A percentile compares a stretch with the other conserved stretches of the same genome.
Conservation (phyloP, 176 grass and related monocot genomes). For the Ananas comosus region DNA sequence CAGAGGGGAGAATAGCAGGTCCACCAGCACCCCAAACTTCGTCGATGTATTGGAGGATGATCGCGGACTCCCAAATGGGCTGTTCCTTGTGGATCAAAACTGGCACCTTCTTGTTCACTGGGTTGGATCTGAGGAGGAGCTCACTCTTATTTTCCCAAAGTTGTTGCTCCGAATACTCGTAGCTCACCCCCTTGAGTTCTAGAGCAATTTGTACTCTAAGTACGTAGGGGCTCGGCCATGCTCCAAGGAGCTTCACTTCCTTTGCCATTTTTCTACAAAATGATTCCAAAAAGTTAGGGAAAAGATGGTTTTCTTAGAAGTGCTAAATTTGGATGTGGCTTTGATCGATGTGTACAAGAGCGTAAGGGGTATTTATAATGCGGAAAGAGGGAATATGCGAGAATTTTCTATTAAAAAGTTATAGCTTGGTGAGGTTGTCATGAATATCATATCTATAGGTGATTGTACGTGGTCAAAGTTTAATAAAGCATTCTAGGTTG, state of each 20-base stretch:
- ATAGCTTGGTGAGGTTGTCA: too few relatives aligned
- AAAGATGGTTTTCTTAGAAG: too few relatives aligned
- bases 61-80: constrained; percentile 29
- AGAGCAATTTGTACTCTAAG: constrained; percentile 21
- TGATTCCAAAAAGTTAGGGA: too few relatives aligned
- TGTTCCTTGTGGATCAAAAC: constrained; percentile 38
- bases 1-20: constrained; percentile 16
- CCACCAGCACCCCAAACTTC: constrained; percentile 28
- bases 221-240: constrained; percentile 32
- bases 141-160: constrained; percentile 22
- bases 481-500: too few relatives aligned
- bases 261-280: neutral
- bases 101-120: constrained; percentile 37
- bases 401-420: too few relatives aligned
- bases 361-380: too few relatives aligned
- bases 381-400: too few relatives aligned
- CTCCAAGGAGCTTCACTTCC: constrained; percentile 37
- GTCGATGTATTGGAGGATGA: constrained; percentile 50
- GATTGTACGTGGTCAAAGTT: too few relatives aligned
- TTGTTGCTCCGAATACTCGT: constrained; percentile 31
- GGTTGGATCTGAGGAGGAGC: constrained; percentile 34
- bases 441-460: too few relatives aligned
- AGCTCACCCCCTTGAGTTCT: constrained; percentile 34
- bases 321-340: too few relatives aligned
- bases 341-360: too few relatives aligned